Conservation (phyloP, 1,284 basidiomycete genomes). For the Moniliophthora roreri region DNA sequence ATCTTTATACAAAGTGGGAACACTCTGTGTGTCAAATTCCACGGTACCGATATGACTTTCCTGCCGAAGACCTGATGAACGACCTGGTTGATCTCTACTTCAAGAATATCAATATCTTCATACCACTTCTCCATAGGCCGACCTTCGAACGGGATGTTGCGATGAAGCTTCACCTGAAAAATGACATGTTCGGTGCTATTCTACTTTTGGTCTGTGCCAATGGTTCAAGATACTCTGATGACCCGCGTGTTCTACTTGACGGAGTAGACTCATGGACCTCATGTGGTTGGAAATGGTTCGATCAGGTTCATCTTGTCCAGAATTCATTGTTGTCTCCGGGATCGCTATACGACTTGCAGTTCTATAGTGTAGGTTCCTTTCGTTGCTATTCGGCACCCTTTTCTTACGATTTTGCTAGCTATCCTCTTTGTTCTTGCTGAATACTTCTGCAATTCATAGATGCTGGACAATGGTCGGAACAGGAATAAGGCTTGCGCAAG, state of each 20-base stretch:
- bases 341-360: slow-evolving; percentile 61
- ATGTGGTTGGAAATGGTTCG: slow-evolving; percentile 75
- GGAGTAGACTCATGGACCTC: slow-evolving; percentile 45
- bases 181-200: slow-evolving; percentile 65
- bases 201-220: slow-evolving; percentile 78
- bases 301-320: slow-evolving; percentile 55
- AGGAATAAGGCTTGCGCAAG: slow-evolving; percentile 67
- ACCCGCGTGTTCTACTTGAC: slow-evolving; percentile 57
- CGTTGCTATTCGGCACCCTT: not conserved
- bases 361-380: slow-evolving; percentile 33
- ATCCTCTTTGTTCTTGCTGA: slow-evolving; percentile 47
- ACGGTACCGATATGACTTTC: too few species aligned
- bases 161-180: slow-evolving; percentile 56
- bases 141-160: slow-evolving; percentile 63
- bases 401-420: slow-evolving; percentile 30
- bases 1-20: too few species aligned
- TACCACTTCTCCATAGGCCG: slow-evolving; percentile 76
- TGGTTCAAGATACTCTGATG: slow-evolving; percentile 69
- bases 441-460: slow-evolving; percentile 64
- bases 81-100: slow-evolving; percentile 73
- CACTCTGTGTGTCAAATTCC: too few species aligned
- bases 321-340: slow-evolving; percentile 48
- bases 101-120: slow-evolving; percentile 53
- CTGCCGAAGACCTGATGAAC: too few species aligned
- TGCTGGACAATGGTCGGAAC: slow-evolving; percentile 73